phyloP scores from a whole-genome alignment of 768 basidiomycete species.

The Leccinum uliginosum region DNA sequence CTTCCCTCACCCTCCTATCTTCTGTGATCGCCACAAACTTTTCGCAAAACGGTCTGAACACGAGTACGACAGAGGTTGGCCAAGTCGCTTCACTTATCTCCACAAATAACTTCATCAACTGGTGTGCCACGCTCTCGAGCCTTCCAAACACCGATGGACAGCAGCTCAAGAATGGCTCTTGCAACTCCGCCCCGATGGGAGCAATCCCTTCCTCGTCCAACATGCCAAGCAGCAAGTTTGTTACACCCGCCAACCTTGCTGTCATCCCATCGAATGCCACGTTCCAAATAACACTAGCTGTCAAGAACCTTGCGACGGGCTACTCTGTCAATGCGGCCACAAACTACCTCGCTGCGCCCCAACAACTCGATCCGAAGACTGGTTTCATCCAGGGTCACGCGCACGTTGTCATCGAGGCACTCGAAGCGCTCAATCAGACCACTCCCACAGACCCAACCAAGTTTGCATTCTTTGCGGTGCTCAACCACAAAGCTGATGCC shows the following conservation, averaged over 20 bases:
- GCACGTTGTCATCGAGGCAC: slow-evolving; percentile 56
- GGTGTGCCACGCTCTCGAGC: slow-evolving; percentile 44
- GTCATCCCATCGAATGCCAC: slow-evolving; percentile 40
- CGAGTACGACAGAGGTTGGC: slow-evolving; percentile 32
- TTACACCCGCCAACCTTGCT: slow-evolving; percentile 40
- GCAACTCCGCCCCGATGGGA: slow-evolving; percentile 63
- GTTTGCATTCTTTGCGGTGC: slow-evolving; percentile 58
- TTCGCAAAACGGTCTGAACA: slow-evolving; percentile 43
- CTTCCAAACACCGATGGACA: slow-evolving; percentile 59
- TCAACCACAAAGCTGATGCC: slow-evolving; percentile 41
- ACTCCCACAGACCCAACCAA: slow-evolving; percentile 43
- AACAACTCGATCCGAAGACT: slow-evolving; percentile 38
- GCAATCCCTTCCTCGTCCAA: slow-evolving; percentile 45
- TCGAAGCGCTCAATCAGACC: slow-evolving; percentile 46
- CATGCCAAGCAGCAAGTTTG: slow-evolving; percentile 55
- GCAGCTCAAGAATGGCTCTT: slow-evolving; percentile 48
- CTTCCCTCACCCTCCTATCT: slow-evolving; percentile 38
- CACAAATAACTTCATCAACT: slow-evolving; percentile 75
- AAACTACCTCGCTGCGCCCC: slow-evolving; percentile 56
- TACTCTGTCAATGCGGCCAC: slow-evolving; percentile 51
- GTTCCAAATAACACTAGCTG: slow-evolving; percentile 51
- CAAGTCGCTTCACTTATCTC: slow-evolving; percentile 57
- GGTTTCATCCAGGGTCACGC: slow-evolving; percentile 59
- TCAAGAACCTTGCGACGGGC: slow-evolving; percentile 46
- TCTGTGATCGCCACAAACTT: slow-evolving; percentile 55